Conservation (phyloP, 139 green algal species). For the Micractinium sp. region DNA sequence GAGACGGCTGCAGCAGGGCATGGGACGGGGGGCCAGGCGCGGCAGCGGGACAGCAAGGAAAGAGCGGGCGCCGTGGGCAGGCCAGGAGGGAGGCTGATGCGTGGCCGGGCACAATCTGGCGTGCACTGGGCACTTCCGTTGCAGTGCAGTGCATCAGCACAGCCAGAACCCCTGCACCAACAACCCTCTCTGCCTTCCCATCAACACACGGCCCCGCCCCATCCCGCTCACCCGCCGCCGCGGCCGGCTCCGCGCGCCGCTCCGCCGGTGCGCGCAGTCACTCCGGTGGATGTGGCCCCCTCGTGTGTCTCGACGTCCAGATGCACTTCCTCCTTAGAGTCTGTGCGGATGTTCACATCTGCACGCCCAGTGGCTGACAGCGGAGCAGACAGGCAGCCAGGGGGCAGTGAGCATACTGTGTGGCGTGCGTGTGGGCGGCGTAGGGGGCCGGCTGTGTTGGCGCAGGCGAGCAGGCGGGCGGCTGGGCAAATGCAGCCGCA, state of each 20-base stretch:
- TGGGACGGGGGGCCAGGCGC: too few species aligned
- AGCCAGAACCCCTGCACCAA: background rate
- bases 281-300: background rate
- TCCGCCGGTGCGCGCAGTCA: background rate
- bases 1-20: too few species aligned
- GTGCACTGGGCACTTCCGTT: too few species aligned
- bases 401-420: background rate
- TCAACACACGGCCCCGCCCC: background rate
- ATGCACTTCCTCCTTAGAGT: background rate
- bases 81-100: background rate
- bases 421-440: background rate
- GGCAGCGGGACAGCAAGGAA: too few species aligned
- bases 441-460: background rate
- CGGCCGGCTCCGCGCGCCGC: background rate
- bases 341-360: slow-evolving; percentile 5
- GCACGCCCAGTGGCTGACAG: background rate
- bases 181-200: too few species aligned
- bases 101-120: background rate
- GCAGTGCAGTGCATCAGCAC: background rate
- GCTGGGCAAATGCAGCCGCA: background rate
- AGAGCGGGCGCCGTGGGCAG: background rate
- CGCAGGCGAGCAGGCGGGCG: too few species aligned
- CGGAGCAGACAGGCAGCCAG: background rate
- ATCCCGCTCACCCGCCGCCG: background rate
- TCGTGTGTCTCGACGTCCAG: slow-evolving; percentile 6